These are phyloP conservation scores for Cenchrus americanus DNA, from an alignment of 176 grass and related monocot species.

Conservation along the genomic window DNA sequence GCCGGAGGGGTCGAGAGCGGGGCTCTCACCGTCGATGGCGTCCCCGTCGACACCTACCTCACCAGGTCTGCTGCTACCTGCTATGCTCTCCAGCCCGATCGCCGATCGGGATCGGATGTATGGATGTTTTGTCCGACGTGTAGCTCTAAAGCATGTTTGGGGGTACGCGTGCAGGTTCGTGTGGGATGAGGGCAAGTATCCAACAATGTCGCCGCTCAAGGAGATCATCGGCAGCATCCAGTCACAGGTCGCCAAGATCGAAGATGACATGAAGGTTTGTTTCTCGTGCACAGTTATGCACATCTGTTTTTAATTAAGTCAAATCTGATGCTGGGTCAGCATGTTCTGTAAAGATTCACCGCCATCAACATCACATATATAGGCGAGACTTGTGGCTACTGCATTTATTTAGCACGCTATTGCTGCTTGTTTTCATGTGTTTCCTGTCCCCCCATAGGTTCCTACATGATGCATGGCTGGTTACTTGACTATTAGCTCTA, in stretches of 20 bases:
- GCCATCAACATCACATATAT: background rate
- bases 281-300: background rate
- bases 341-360: background rate
- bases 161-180: conserved; percentile 61
- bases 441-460: background rate
- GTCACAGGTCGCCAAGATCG: conserved; percentile 86
- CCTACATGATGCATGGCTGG: background rate
- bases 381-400: background rate
- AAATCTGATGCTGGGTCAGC: background rate
- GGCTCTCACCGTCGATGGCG: conserved; percentile 83
- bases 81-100: background rate
- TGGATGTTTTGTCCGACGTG: background rate
- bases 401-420: background rate
- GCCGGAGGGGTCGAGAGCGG: conserved; percentile 57
- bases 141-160: background rate
- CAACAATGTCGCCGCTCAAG: conserved; percentile 82
- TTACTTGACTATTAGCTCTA: background rate
- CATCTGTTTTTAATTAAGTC: background rate
- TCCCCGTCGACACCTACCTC: conserved; percentile 90
- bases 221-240: conserved; percentile 82
- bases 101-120: background rate
- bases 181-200: conserved; percentile 97
- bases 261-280: conserved; percentile 97
- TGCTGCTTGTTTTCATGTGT: background rate
- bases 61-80: conserved; percentile 57